Percentiles rank a stretch among this genome's conserved stretches.
These are phyloP conservation scores for Lippia alba DNA, from an alignment of 305 asterid species.

Conservation along the genomic window DNA sequence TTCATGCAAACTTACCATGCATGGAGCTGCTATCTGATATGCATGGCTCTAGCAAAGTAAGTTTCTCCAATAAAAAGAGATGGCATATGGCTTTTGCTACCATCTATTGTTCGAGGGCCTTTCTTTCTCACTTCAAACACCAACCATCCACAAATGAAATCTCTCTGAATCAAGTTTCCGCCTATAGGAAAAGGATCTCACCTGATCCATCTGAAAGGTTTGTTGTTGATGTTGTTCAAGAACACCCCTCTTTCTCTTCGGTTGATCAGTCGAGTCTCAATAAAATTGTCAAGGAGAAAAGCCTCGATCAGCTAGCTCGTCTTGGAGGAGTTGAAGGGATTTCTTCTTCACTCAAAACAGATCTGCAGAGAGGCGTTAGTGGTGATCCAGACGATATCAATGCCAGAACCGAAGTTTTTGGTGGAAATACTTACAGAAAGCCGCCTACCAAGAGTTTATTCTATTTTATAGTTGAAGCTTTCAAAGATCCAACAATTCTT, in stretches of 20 bases:
- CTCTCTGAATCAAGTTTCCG: no score
- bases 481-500: conserved; percentile 54
- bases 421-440: conserved; percentile 44
- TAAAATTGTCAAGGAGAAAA: conserved; percentile 51
- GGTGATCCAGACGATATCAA: conserved; percentile 37
- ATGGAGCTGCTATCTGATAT: conserved; percentile 17
- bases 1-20: conserved; percentile 26
- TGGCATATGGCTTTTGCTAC: conserved; percentile 45
- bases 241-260: conserved; percentile 20
- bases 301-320: conserved; percentile 24
- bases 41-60: conserved; percentile 19
- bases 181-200: background rate
- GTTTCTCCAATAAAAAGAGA: conserved; percentile 30
- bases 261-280: conserved; percentile 41
- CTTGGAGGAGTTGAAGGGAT: conserved; percentile 53
- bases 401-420: conserved; percentile 45
- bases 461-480: conserved; percentile 52
- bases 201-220: conserved; percentile 3
- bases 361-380: conserved; percentile 41
- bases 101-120: conserved; percentile 46
- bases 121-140: conserved; percentile 22
- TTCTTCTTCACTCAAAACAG: conserved; percentile 36
- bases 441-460: conserved; percentile 39
- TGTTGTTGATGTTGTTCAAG: conserved; percentile 20
- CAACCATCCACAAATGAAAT: background rate